phyloP scores from a whole-genome alignment of 192 early-diverging fungal species.

The Chytriomyces sp. region DNA sequence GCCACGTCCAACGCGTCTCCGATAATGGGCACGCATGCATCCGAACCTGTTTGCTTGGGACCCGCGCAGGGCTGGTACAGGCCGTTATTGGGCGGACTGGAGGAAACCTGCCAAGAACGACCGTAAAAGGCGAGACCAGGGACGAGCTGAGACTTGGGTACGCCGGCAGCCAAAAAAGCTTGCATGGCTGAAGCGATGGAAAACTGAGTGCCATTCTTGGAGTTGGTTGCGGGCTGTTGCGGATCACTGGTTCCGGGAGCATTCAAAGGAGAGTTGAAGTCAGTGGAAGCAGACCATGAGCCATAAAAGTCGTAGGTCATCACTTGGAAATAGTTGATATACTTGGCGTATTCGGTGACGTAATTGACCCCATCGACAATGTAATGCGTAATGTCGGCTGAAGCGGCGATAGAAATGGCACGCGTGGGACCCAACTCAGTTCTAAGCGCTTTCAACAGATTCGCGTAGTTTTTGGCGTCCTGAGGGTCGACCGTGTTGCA shows the following conservation, averaged over 20 bases:
- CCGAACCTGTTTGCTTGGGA: neutral
- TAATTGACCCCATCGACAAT: constrained; percentile 7
- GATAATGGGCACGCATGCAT: neutral
- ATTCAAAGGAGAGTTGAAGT: constrained; percentile 19
- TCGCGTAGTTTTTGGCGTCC: constrained; percentile 13
- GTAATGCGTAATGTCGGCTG: constrained; percentile 4
- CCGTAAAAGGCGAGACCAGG: constrained; percentile 13
- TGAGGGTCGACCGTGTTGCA: constrained; percentile 16
- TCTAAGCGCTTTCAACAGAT: neutral
- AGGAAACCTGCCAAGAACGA: neutral
- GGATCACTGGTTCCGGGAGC: constrained; percentile 5
- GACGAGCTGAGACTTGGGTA: neutral
- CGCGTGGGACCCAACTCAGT: constrained; percentile 4
- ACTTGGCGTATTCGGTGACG: constrained; percentile 4
- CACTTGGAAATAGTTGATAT: constrained; percentile 4
- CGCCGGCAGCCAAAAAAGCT: neutral
- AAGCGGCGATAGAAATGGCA: constrained; percentile 10
- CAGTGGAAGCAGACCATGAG: constrained; percentile 3
- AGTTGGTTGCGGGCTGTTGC: constrained; percentile 8
- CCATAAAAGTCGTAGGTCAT: constrained; percentile 28
- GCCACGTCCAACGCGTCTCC: neutral
- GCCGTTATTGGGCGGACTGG: constrained; percentile 5
- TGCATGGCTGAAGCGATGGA: neutral
- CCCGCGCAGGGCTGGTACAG: constrained; percentile 15
- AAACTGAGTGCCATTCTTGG: neutral